Conservation (phyloP, 2,329 filamentous ascomycete genomes). For the Mycosphaerella arachidis region DNA sequence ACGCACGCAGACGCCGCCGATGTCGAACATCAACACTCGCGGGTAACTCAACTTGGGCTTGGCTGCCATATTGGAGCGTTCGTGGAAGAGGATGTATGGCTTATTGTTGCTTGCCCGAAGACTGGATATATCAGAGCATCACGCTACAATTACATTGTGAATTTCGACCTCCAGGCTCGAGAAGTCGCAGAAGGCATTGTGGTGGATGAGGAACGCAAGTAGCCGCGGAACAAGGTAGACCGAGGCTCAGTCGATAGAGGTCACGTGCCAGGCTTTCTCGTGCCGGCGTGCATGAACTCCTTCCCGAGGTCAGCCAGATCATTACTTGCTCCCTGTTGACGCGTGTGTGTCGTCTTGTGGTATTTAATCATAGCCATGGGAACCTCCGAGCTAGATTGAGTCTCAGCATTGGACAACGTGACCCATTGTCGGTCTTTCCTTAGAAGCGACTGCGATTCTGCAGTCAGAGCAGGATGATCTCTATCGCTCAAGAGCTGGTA, state of each 20-base stretch:
- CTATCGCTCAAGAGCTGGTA: no score
- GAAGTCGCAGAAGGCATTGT: neutral
- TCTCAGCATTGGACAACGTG: neutral
- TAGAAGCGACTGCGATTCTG: neutral
- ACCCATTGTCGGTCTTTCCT: neutral
- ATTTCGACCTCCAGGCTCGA: neutral
- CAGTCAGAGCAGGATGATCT: no score
- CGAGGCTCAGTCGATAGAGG: neutral
- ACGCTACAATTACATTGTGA: neutral
- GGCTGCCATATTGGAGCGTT: conserved; percentile 22
- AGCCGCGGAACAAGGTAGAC: neutral
- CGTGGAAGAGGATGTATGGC: conserved; percentile 21
- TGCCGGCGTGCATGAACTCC: neutral
- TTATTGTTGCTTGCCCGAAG: conserved; percentile 22
- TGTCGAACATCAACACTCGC: conserved; percentile 83
- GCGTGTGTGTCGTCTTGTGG: neutral
- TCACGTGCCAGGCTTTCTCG: neutral
- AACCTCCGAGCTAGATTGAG: neutral
- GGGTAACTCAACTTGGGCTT: conserved; percentile 38
- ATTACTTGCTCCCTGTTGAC: neutral
- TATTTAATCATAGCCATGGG: neutral
- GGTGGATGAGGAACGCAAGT: neutral
- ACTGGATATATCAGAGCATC: conserved; percentile 4
- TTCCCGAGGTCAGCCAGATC: neutral
- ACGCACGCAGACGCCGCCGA: conserved; percentile 94